phyloP scores from a whole-genome alignment of 805 yeast genomes.

The Maudiozyma saulgeensis region DNA sequence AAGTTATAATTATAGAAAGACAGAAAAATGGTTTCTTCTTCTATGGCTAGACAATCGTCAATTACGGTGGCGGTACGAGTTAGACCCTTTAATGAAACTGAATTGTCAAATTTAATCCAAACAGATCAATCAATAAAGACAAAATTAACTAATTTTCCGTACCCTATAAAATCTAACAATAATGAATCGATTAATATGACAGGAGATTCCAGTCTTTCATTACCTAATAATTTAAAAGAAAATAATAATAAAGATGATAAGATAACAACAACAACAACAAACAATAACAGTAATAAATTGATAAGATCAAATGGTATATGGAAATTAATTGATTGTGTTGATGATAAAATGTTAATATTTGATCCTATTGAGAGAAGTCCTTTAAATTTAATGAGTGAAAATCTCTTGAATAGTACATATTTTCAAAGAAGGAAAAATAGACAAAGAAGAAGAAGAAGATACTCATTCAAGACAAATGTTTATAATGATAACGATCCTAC shows the following conservation, averaged over 20 bases:
- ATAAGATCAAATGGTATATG: conserved; percentile 39
- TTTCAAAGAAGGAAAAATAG: conserved; percentile 15
- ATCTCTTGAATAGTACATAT: conserved; percentile 22
- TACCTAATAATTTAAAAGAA: background rate
- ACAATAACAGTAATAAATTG: background rate
- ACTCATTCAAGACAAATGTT: background rate
- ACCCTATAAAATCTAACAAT: background rate
- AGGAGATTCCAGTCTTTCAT: background rate
- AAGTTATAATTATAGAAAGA: no score
- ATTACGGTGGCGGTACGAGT: conserved; percentile 73
- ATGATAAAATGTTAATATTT: conserved; percentile 75
- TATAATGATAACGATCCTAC: background rate
- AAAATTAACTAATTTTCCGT: background rate
- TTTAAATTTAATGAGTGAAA: conserved; percentile 25
- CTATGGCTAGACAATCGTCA: conserved; percentile 39
- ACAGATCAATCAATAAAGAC: conserved; percentile 1
- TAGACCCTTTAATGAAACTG: conserved; percentile 65
- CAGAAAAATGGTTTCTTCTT: no score
- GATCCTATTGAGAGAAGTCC: conserved; percentile 77
- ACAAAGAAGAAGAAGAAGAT: conserved; percentile 8
- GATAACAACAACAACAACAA: background rate
- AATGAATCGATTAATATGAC: background rate
- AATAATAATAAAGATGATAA: background rate
- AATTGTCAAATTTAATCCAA: conserved; percentile 39
- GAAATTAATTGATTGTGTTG: conserved; percentile 68